Base-by-base conservation (phyloP, 2,329 filamentous ascomycete genomes). In the Fusarium sp. region DNA sequence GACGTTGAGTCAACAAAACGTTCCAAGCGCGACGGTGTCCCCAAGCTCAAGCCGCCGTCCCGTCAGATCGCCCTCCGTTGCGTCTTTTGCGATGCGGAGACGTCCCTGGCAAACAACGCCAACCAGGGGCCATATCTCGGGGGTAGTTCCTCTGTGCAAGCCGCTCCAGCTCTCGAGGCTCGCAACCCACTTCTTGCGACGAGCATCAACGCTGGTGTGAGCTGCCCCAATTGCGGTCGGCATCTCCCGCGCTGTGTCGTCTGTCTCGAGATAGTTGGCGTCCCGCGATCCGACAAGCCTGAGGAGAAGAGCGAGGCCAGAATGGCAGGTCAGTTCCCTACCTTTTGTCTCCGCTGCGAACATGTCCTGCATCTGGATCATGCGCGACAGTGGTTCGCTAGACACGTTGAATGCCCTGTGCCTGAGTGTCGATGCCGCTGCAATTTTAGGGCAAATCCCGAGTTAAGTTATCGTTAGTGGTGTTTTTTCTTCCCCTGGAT, bases 1-100 rank as follows among this genome's bases (percentile, higher is more conserved):
- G 88, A 91, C 65, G 89, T 91, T 57, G 88, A 91, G 71, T 90
- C 90, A 70, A 91, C 88, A 21, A 86, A 87, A 62, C 84, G 84
- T 65, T 89, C 88, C 65, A 85, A 88, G 53, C 84, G 85, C 49
- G 83, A 87, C 49, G 89, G 88, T 36, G 62, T 73, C 7, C 69
- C 69, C 15, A 68, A 57, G 36, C 68, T 71, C 52, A 70, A 65
- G 49, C 83, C 88, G 1, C 83, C 88, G 1, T 85, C 85, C 3
- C 80, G 88, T 29, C 90, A 92, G 75, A 85, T 94, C 49, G 86
- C 88, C 5, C 83, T 95, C 44, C 85, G 90, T 42, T 95, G 91
- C 75, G 83, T 89, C 43, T 91, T 91, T 76, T 95, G 91, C 76
- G 87, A 90, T 68, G 81, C 84, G 31, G 81, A 85, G 70, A 82